A percentile compares a stretch with the other conserved stretches of the same genome.
Evolutionary conservation across 176 grass and related monocot genomes (phyloP).

Genomic region (Zea mays): DNA sequence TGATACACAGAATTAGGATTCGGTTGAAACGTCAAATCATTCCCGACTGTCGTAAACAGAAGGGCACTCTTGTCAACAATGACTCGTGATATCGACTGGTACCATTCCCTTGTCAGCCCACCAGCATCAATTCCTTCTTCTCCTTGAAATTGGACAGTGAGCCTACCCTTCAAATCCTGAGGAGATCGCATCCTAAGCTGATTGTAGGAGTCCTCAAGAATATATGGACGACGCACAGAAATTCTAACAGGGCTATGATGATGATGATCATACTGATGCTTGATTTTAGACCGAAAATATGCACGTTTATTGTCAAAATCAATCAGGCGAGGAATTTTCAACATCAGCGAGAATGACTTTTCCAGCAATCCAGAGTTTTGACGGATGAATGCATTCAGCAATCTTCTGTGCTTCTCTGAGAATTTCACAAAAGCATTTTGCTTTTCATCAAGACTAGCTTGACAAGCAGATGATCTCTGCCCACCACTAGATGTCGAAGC

Average conservation of each 20-base stretch:
- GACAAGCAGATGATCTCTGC: slow-evolving; percentile 53
- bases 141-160: slow-evolving; percentile 98
- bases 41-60: slow-evolving; percentile 96
- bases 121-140: slow-evolving; percentile 99
- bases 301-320: slow-evolving; percentile 99
- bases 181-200: slow-evolving; percentile 97
- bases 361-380: slow-evolving; percentile 93
- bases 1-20: slow-evolving; percentile 98
- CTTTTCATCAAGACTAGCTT: slow-evolving; percentile 61
- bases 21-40: slow-evolving; percentile 97
- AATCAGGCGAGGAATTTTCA: slow-evolving; percentile 90
- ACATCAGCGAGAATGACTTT: slow-evolving; percentile 95
- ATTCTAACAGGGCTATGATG: slow-evolving; percentile 98
- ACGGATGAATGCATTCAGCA: slow-evolving; percentile 93
- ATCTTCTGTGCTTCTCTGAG: slow-evolving; percentile 86
- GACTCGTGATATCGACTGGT: slow-evolving; percentile 85
- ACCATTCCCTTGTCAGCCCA: slow-evolving; percentile 98
- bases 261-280: slow-evolving; percentile 97
- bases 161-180: slow-evolving; percentile 85
- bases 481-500: slow-evolving; percentile 54
- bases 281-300: slow-evolving; percentile 97
- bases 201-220: slow-evolving; percentile 99
- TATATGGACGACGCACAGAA: slow-evolving; percentile 91
- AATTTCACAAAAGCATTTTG: slow-evolving; percentile 93
- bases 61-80: slow-evolving; percentile 95